These are phyloP conservation scores for Zarea fungicola DNA, from an alignment of 2,329 filamentous ascomycete species.

Conservation along the genomic window DNA sequence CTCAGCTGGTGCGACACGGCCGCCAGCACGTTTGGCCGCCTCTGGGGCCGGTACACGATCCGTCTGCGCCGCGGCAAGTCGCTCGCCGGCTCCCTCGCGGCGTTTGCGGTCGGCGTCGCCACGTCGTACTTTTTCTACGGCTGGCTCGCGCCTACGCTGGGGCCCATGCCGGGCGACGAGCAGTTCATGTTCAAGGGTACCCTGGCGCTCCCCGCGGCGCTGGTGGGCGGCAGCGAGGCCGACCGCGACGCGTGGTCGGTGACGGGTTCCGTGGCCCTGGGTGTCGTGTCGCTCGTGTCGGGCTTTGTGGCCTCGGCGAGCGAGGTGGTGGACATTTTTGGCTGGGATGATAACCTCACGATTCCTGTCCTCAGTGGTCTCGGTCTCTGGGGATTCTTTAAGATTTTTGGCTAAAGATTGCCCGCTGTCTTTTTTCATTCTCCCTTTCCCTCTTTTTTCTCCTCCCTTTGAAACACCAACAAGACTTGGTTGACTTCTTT, in stretches of 20 bases:
- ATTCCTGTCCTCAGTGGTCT: slow-evolving; percentile 88
- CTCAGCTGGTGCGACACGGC: slow-evolving; percentile 98
- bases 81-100: slow-evolving; percentile 80
- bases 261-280: slow-evolving; percentile 66
- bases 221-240: slow-evolving; percentile 58
- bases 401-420: slow-evolving; percentile 63
- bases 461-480: neutral
- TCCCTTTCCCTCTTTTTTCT: neutral
- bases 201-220: slow-evolving; percentile 61
- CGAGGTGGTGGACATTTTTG: slow-evolving; percentile 85
- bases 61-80: slow-evolving; percentile 84
- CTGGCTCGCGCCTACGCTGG: slow-evolving; percentile 65
- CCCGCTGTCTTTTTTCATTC: slow-evolving; percentile 6
- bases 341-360: slow-evolving; percentile 95
- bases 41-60: slow-evolving; percentile 86
- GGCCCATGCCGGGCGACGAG: slow-evolving; percentile 64
- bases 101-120: slow-evolving; percentile 73
- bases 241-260: slow-evolving; percentile 55
- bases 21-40: slow-evolving; percentile 85
- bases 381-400: slow-evolving; percentile 88
- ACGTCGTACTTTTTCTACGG: slow-evolving; percentile 88
- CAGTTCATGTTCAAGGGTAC: slow-evolving; percentile 71
- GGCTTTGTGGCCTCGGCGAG: slow-evolving; percentile 85
- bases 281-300: slow-evolving; percentile 76
- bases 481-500: neutral